These are phyloP conservation scores for Gliomastix tumulicola DNA, from an alignment of 2,329 filamentous ascomycete species.

Conservation along the genomic window DNA sequence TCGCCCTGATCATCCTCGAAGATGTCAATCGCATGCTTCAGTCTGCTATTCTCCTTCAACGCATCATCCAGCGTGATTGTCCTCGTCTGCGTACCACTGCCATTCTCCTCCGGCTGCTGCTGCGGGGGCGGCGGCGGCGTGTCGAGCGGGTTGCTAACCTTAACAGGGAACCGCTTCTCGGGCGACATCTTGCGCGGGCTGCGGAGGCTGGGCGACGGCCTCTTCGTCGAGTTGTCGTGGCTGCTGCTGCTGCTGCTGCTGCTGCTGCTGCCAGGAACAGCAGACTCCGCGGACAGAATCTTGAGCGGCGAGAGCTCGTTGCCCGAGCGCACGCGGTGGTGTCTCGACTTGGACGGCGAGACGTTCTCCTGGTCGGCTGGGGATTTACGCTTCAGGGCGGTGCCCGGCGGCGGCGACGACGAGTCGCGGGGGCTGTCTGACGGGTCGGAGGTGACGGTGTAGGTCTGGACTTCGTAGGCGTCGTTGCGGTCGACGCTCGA, in stretches of 20 bases:
- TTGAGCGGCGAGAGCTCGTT: constrained; percentile 51
- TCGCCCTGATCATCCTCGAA: constrained; percentile 46
- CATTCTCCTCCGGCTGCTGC: background rate
- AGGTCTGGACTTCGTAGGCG: too few relatives aligned
- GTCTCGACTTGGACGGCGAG: constrained; percentile 38
- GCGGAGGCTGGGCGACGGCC: background rate
- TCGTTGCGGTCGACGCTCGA: too few relatives aligned
- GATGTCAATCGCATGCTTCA: constrained; percentile 54
- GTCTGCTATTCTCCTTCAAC: constrained; percentile 45
- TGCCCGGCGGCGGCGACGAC: too few relatives aligned
- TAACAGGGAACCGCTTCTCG: constrained; percentile 55
- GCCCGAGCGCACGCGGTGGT: constrained; percentile 50
- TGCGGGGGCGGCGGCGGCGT: background rate
- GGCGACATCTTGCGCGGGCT: constrained; percentile 32
- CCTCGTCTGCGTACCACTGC: constrained; percentile 16
- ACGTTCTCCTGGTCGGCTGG: constrained; percentile 36
- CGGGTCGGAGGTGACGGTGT: too few relatives aligned
- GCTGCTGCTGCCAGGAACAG: background rate
- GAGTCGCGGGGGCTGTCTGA: too few relatives aligned
- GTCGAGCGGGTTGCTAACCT: constrained; percentile 31
- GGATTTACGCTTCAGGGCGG: constrained; percentile 1
- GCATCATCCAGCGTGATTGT: constrained; percentile 45
- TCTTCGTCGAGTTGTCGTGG: constrained; percentile 1
- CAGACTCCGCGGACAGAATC: constrained; percentile 33
- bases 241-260: background rate